These are phyloP conservation scores for Sarocladiaceae sp. DNA, from an alignment of 2,329 filamentous ascomycete species.

Conservation along the genomic window DNA sequence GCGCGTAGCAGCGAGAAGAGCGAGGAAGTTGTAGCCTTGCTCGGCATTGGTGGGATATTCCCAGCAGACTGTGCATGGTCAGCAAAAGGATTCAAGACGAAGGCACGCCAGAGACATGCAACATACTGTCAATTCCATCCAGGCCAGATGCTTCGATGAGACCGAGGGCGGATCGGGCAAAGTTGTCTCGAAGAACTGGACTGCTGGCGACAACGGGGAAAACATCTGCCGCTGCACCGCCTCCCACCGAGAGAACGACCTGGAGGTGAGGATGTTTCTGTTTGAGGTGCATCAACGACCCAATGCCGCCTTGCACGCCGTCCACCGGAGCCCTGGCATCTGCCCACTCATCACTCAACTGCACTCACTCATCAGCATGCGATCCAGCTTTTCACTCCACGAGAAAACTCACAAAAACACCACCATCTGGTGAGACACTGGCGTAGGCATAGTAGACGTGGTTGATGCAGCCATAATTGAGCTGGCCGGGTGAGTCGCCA, in stretches of 20 bases:
- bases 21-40: slow-evolving; percentile 65
- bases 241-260: slow-evolving; percentile 72
- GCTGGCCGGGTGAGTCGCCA: slow-evolving; percentile 63
- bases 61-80: slow-evolving; percentile 62
- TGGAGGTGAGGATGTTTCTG: slow-evolving; percentile 63
- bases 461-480: slow-evolving; percentile 71
- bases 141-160: slow-evolving; percentile 63
- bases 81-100: too few relatives aligned
- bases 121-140: slow-evolving; percentile 60
- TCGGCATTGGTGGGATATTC: slow-evolving; percentile 62
- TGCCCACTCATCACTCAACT: slow-evolving; percentile 77
- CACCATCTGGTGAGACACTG: slow-evolving; percentile 64
- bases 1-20: slow-evolving; percentile 60
- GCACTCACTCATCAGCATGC: slow-evolving; percentile 8
- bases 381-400: slow-evolving; percentile 7
- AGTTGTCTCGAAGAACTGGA: slow-evolving; percentile 56
- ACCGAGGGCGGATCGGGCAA: slow-evolving; percentile 59
- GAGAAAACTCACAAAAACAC: slow-evolving; percentile 59
- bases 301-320: slow-evolving; percentile 62
- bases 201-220: slow-evolving; percentile 63
- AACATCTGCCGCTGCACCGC: slow-evolving; percentile 55
- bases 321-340: slow-evolving; percentile 68
- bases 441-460: slow-evolving; percentile 82
- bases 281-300: slow-evolving; percentile 68
- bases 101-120: neutral